phyloP scores from a whole-genome alignment of 345 rosid species.

The Mercurialis annua region DNA sequence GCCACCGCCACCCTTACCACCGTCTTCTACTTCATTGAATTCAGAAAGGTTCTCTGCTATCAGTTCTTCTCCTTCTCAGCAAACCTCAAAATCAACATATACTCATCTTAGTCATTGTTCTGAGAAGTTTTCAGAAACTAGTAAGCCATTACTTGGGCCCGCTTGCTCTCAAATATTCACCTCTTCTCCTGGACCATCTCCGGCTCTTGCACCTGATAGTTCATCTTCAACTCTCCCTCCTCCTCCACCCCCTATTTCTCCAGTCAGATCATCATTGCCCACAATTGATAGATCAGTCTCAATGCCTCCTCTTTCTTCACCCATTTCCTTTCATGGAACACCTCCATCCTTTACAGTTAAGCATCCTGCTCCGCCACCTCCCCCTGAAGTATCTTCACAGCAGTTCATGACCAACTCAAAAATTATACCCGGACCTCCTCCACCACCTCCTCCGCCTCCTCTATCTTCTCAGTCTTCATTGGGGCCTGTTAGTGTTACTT shows the following conservation, averaged over 20 bases:
- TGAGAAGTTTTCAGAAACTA: constrained; percentile 9
- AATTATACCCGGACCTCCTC: constrained; percentile 34
- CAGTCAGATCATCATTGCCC: neutral
- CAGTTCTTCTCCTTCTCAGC: constrained; percentile 20
- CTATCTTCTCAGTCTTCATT: constrained; percentile 27
- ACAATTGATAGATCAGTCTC: constrained; percentile 11
- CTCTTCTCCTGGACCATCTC: constrained; percentile 15
- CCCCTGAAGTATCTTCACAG: constrained; percentile 18
- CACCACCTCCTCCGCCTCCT: constrained; percentile 55
- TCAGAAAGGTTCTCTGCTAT: constrained; percentile 6
- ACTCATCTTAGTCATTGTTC: constrained; percentile 11
- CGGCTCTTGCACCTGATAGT: constrained; percentile 7
- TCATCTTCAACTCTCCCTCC: constrained; percentile 14
- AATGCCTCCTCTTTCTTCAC: neutral
- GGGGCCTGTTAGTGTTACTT: constrained; percentile 20
- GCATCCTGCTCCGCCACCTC: constrained; percentile 41
- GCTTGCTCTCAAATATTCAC: constrained; percentile 17
- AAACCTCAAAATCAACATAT: constrained; percentile 1
- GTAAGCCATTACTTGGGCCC: constrained; percentile 15
- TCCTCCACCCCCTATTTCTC: constrained; percentile 2
- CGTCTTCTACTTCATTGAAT: constrained; percentile 4
- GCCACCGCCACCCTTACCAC: neutral
- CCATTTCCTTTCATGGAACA: neutral
- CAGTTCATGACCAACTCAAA: constrained; percentile 16
- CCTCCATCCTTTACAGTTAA: neutral